Evolutionary conservation across 176 grass and related monocot species (phyloP), one percentile per base, ranked within the genome.

Genomic region (Tillandsia leiboldiana): DNA sequence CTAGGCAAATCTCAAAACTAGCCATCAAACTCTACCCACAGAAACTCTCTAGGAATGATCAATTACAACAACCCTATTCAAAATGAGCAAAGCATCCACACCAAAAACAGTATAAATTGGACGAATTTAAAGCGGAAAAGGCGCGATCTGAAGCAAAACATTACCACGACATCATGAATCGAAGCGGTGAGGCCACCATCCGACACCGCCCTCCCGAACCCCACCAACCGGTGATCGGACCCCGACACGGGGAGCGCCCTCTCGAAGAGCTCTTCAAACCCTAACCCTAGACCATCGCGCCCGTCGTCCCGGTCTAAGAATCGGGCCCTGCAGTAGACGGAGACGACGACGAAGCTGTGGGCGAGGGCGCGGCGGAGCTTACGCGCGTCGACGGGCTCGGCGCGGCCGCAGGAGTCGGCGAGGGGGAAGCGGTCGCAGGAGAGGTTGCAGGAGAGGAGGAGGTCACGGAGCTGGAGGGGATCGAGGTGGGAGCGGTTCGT

Each of bases 131-230:
- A 66, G 24, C 1, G 24, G 24, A 24, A 24, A 24, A 24, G 24
- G 24, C 1, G 24, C 1, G 24, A 24, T 24, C 24, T 24, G 24
- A 24, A 24, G 53, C 20, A 18, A 2, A 49, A 56, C n/a, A 67
- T 77, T 91, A 96, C 92, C 92, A 91, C 83, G 53, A 96, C 33
- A 52, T 91, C 92, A 81, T 89, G 92, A 49, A 96, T 85, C 1
- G 92, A 96, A 26, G 92, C 92, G 1, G 92, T 87, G 80, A 91
- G 82, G 28, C 86, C 92, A 1, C 84, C 51, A 72, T 96, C 92
- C 1, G 92, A 96, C 53, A 96, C 83, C 14, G 92, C 92, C 11
- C 86, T 80, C 2, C 92, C 88, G 9, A 96, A 96, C 5, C 88
- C 92, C 4, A 96, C 86, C 26, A 96, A 61, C 51, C 66, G 73